A percentile compares a stretch with the other conserved stretches of the same genome.
These are phyloP conservation scores for Suillus discolor DNA, from an alignment of 768 basidiomycete species.

Conservation along the genomic window DNA sequence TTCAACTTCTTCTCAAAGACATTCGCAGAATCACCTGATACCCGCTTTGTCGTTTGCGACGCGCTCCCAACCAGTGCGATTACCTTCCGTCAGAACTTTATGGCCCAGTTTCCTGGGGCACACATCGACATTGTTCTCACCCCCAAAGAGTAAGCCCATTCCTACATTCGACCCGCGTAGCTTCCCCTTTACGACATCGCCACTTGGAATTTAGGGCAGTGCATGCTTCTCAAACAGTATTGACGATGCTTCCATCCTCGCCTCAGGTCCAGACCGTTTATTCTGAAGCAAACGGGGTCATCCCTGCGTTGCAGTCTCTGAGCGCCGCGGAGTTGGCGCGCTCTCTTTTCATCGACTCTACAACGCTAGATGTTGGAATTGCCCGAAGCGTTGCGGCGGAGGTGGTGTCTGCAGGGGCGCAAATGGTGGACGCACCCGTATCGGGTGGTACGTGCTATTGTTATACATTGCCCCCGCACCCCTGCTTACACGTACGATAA, in stretches of 20 bases:
- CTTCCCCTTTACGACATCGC: conserved; percentile 16
- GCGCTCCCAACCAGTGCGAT: conserved; percentile 60
- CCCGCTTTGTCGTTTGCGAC: conserved; percentile 80
- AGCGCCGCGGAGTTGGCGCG: conserved; percentile 34
- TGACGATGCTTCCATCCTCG: conserved; percentile 94
- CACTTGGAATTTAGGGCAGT: conserved; percentile 52
- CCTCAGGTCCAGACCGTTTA: conserved; percentile 86
- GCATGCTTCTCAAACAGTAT: conserved; percentile 60
- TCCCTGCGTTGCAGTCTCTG: conserved; percentile 60
- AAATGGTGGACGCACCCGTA: conserved; percentile 92
- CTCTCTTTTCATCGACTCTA: conserved; percentile 86
- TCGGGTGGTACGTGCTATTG: conserved; percentile 72
- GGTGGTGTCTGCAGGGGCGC: conserved; percentile 57
- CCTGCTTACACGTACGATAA: conserved; percentile 6
- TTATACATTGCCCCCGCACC: conserved; percentile 8
- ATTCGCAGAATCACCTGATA: conserved; percentile 50
- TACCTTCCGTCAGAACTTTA: conserved; percentile 59
- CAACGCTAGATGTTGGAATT: conserved; percentile 82
- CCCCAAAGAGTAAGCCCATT: conserved; percentile 69
- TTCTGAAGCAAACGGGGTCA: conserved; percentile 56
- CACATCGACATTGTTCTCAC: conserved; percentile 58
- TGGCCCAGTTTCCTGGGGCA: conserved; percentile 58
- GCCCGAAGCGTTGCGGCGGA: conserved; percentile 64
- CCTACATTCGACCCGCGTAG: conserved; percentile 3
- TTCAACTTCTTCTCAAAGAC: conserved; percentile 82